Percentiles rank a stretch among this genome's conserved stretches.
Evolutionary conservation across 768 basidiomycete genomes (phyloP).

Genomic region (Mycena chlorophos): DNA sequence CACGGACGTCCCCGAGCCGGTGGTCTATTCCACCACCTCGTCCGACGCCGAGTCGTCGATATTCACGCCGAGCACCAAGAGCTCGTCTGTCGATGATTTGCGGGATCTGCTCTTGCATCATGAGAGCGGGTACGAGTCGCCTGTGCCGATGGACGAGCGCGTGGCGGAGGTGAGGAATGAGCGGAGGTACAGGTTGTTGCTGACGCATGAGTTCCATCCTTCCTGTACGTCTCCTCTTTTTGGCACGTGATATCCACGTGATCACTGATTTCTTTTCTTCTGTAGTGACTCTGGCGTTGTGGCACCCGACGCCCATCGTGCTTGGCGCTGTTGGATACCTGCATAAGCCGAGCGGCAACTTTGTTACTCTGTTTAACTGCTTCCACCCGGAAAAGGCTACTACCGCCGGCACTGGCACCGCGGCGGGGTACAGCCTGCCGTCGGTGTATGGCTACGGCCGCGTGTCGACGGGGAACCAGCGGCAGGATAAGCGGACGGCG

Average conservation of each 20-base stretch:
- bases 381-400: slow-evolving; percentile 51
- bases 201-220: slow-evolving; percentile 71
- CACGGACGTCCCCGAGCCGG: slow-evolving; percentile 39
- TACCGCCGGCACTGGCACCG: slow-evolving; percentile 34
- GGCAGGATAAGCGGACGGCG: slow-evolving; percentile 57
- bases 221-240: slow-evolving; percentile 49
- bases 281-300: slow-evolving; percentile 65
- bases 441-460: slow-evolving; percentile 66
- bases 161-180: slow-evolving; percentile 54
- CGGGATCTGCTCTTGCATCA: slow-evolving; percentile 22
- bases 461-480: slow-evolving; percentile 46
- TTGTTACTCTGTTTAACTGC: slow-evolving; percentile 72
- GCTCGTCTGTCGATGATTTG: slow-evolving; percentile 23
- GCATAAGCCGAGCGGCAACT: slow-evolving; percentile 59
- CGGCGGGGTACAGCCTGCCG: slow-evolving; percentile 41
- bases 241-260: neutral
- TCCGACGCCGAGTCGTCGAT: slow-evolving; percentile 38
- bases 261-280: neutral
- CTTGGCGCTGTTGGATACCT: slow-evolving; percentile 79
- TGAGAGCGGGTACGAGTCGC: slow-evolving; percentile 40
- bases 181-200: slow-evolving; percentile 63
- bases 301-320: slow-evolving; percentile 61
- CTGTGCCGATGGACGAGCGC: slow-evolving; percentile 37
- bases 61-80: slow-evolving; percentile 27
- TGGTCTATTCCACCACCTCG: slow-evolving; percentile 34